A percentile compares a stretch with the other conserved stretches of the same genome.
phyloP scores from a whole-genome alignment of 2,329 filamentous ascomycete genomes.

The Keithomyces neogunnii region DNA sequence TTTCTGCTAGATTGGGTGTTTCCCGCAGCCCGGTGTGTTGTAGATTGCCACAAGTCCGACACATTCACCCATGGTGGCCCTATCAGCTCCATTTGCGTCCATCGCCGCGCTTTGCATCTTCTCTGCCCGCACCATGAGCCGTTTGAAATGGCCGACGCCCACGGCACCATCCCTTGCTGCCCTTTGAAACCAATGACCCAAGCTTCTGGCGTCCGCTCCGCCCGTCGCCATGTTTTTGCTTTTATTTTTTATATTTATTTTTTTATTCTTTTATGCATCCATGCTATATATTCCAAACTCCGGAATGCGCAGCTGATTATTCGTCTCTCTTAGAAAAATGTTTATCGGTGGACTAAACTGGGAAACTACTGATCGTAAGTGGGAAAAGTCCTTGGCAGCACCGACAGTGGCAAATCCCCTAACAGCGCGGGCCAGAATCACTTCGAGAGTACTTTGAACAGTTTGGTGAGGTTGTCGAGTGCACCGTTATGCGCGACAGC shows the following conservation, averaged over 20 bases:
- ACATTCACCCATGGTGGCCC: too few relatives aligned
- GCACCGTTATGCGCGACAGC: slow-evolving; percentile 98
- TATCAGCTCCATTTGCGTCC: background rate
- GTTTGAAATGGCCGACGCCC: background rate
- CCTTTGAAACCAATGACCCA: background rate
- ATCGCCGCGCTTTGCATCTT: background rate
- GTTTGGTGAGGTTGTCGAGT: slow-evolving; percentile 94
- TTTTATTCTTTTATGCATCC: background rate
- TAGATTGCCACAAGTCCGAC: too few relatives aligned
- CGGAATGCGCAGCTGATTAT: slow-evolving; percentile 2
- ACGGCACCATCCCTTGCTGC: background rate
- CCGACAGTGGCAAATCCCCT: background rate
- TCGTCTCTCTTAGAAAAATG: slow-evolving; percentile 69
- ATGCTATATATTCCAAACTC: too few relatives aligned
- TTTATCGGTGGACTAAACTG: slow-evolving; percentile 98
- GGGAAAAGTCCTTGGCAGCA: slow-evolving; percentile 8
- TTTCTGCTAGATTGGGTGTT: too few relatives aligned
- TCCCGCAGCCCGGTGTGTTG: too few relatives aligned
- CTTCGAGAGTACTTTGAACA: slow-evolving; percentile 95
- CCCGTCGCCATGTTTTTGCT: background rate
- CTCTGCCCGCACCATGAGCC: background rate
- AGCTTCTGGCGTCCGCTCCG: background rate
- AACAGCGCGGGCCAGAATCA: slow-evolving; percentile 56
- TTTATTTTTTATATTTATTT: background rate
- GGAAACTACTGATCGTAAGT: slow-evolving; percentile 96